These are phyloP conservation scores for Kodamaea fungicola DNA, from an alignment of 1,139 yeast genomes.

Conservation along the genomic window DNA sequence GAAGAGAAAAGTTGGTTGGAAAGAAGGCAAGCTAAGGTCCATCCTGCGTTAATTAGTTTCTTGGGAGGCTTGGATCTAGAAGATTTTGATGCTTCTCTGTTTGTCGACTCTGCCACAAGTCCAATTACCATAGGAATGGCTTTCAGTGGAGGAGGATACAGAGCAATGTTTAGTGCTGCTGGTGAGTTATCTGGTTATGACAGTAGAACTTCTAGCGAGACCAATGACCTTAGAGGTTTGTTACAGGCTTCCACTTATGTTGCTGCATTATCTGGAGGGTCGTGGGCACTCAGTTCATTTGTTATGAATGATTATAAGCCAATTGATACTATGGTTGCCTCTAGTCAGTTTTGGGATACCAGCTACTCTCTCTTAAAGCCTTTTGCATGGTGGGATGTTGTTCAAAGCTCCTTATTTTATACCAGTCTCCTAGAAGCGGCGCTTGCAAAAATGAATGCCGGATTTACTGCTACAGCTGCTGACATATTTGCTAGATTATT, in stretches of 20 bases:
- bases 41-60: constrained; percentile 42
- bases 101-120: constrained; percentile 15
- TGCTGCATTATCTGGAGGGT: constrained; percentile 20
- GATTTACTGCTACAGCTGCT: constrained; percentile 14
- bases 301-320: constrained; percentile 14
- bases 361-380: constrained; percentile 40
- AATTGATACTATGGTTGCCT: constrained; percentile 10
- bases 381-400: background rate
- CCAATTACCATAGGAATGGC: constrained; percentile 62
- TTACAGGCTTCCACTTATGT: constrained; percentile 18
- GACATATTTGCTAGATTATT: background rate
- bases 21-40: constrained; percentile 51
- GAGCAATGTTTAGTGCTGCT: constrained; percentile 86
- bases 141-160: constrained; percentile 86
- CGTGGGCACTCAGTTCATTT: constrained; percentile 19
- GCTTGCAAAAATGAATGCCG: constrained; percentile 13
- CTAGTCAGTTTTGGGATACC: constrained; percentile 13
- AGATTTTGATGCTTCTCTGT: constrained; percentile 15
- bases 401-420: background rate
- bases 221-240: constrained; percentile 18
- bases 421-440: constrained; percentile 5
- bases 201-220: constrained; percentile 46
- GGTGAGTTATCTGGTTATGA: constrained; percentile 81
- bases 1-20: constrained; percentile 38
- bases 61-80: constrained; percentile 13